Conservation (phyloP, 2,329 filamentous ascomycete species). For the Zymoseptoria passerinii region DNA sequence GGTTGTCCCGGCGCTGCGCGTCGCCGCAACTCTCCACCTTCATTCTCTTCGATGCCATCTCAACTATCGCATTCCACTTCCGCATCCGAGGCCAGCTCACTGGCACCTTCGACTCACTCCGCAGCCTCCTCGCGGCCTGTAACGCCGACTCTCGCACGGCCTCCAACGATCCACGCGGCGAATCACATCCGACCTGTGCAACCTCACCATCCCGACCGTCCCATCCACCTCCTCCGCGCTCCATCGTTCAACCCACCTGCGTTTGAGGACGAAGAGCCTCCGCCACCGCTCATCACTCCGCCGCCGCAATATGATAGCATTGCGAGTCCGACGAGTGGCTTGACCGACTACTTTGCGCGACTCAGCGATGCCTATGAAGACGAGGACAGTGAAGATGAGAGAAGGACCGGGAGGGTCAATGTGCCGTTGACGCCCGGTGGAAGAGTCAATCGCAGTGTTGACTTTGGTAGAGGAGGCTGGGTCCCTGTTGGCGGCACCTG, state of each 20-base stretch:
- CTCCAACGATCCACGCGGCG: slow-evolving; percentile 35
- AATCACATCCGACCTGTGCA: slow-evolving; percentile 19
- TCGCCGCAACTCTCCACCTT: slow-evolving; percentile 41
- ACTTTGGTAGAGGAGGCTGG: slow-evolving; percentile 45
- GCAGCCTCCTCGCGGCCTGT: slow-evolving; percentile 9
- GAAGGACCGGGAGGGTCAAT: slow-evolving; percentile 37
- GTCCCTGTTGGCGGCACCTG: slow-evolving; percentile 17
- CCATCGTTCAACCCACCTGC: slow-evolving; percentile 84
- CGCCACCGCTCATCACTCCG: slow-evolving; percentile 66
- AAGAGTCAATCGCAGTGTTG: slow-evolving; percentile 56
- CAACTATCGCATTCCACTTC: not conserved
- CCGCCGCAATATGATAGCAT: slow-evolving; percentile 79
- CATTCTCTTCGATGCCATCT: slow-evolving; percentile 43
- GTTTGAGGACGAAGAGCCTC: slow-evolving; percentile 72
- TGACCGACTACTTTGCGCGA: slow-evolving; percentile 82
- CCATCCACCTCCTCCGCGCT: slow-evolving; percentile 74
- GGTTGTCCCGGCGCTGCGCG: slow-evolving; percentile 59
- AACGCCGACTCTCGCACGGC: slow-evolving; percentile 41
- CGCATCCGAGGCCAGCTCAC: not conserved
- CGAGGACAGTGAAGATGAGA: slow-evolving; percentile 29
- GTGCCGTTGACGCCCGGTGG: slow-evolving; percentile 57
- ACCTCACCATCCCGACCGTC: slow-evolving; percentile 46
- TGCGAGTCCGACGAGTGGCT: slow-evolving; percentile 58
- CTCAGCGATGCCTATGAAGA: slow-evolving; percentile 56
- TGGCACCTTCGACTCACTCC: not conserved